These are phyloP conservation scores for Malus asiatica DNA, from an alignment of 306 rosid genomes.

Conservation along the genomic window DNA sequence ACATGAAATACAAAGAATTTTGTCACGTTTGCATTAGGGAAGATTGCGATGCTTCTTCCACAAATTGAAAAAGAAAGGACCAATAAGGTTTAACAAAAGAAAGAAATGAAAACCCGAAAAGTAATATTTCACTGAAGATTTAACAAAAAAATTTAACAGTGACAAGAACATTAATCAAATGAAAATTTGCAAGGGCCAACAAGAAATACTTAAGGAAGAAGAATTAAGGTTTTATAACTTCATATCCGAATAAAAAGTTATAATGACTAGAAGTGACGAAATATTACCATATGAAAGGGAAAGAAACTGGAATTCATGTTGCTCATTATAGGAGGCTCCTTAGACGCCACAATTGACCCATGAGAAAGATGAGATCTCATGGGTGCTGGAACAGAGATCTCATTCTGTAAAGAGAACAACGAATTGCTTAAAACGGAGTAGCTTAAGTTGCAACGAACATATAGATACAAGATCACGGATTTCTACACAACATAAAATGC, in stretches of 20 bases:
- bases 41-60: not conserved
- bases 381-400: constrained; percentile 44
- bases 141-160: not conserved
- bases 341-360: constrained; percentile 37
- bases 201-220: not conserved
- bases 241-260: not conserved
- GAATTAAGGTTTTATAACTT: not conserved
- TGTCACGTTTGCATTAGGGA: not conserved
- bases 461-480: not conserved
- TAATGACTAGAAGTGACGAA: not conserved
- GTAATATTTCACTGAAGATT: not conserved
- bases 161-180: not conserved
- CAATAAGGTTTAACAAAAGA: not conserved
- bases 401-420: constrained; percentile 29
- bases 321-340: constrained; percentile 41
- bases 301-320: constrained; percentile 32
- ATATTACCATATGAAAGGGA: constrained; percentile 48
- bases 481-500: not conserved
- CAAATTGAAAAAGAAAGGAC: not conserved
- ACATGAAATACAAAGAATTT: not conserved
- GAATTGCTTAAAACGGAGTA: not conserved
- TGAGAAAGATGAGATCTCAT: constrained; percentile 30
- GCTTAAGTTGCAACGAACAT: not conserved
- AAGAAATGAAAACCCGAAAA: not conserved
- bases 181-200: not conserved